Percentiles rank a stretch among this genome's conserved stretches.
phyloP scores from a whole-genome alignment of 495 filamentous ascomycete species.

The Stereocaulon alpinum region DNA sequence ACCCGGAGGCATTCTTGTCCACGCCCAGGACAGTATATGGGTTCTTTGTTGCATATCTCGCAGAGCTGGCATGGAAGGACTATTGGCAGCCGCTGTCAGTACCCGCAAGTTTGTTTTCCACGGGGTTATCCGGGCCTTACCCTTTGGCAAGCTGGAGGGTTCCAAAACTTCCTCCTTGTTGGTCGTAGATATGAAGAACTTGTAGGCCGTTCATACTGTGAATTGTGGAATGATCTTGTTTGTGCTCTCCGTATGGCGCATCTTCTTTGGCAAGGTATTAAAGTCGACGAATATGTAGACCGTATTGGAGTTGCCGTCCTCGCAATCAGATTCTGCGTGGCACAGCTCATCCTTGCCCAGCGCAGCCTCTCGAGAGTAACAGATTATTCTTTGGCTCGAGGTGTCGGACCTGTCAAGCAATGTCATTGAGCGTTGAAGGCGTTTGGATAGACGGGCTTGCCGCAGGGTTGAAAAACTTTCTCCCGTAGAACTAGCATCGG shows the following conservation, averaged over 20 bases:
- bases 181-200: constrained; percentile 1
- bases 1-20: constrained; percentile 59
- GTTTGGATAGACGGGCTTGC: background rate
- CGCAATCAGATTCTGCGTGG: constrained; percentile 20
- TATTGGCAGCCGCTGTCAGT: constrained; percentile 26
- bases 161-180: constrained; percentile 8
- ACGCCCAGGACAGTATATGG: constrained; percentile 87
- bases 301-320: constrained; percentile 24
- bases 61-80: constrained; percentile 67
- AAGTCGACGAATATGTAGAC: constrained; percentile 16
- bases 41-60: constrained; percentile 54
- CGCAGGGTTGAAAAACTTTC: background rate
- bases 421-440: background rate
- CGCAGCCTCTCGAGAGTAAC: background rate
- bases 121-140: background rate
- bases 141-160: background rate
- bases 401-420: background rate
- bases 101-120: background rate
- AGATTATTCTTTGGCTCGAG: too few species aligned
- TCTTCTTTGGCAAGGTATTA: constrained; percentile 15
- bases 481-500: background rate
- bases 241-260: constrained; percentile 16
- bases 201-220: background rate
- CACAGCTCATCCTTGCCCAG: constrained; percentile 26
- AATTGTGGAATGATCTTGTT: constrained; percentile 7